phyloP scores from a whole-genome alignment of 371 early-diverging fungal genomes.

The Syncephalastrum contaminatum region DNA sequence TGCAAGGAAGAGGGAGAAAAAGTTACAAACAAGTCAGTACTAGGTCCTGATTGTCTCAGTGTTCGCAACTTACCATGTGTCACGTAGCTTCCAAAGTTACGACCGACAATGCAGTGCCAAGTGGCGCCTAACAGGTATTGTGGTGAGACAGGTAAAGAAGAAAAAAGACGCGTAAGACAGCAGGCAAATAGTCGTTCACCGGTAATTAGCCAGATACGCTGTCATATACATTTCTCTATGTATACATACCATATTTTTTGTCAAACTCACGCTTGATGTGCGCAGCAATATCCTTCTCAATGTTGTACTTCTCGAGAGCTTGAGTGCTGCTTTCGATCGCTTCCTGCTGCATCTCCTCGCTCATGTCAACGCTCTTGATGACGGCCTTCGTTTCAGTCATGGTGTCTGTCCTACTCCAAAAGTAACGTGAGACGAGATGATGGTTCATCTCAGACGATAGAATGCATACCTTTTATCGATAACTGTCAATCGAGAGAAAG shows the following conservation, averaged over 20 bases:
- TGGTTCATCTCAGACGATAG: background rate
- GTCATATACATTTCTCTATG: too few relatives aligned
- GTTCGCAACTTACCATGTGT: constrained; percentile 83
- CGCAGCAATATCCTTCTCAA: constrained; percentile 97
- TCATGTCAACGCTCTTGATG: constrained; percentile 98
- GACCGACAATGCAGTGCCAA: constrained; percentile 98
- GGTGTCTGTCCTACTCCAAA: background rate
- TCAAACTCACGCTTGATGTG: constrained; percentile 98
- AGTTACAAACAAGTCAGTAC: background rate
- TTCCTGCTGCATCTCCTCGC: constrained; percentile 95
- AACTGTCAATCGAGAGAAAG: background rate
- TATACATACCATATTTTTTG: constrained; percentile 80
- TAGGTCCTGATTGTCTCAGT: background rate
- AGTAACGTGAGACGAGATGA: background rate
- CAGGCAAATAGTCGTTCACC: background rate
- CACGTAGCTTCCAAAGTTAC: constrained; percentile 97
- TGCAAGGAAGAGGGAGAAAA: constrained; percentile 19
- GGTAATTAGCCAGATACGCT: background rate
- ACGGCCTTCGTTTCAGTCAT: constrained; percentile 79
- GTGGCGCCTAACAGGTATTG: constrained; percentile 62
- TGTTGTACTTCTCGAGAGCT: constrained; percentile 91
- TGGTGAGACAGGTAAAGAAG: too few relatives aligned
- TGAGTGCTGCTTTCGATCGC: constrained; percentile 89
- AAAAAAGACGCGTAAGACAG: constrained; percentile 1
- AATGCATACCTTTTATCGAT: background rate